Percentiles rank a stretch among this genome's conserved stretches.
Evolutionary conservation across 2,329 filamentous ascomycete species (phyloP).

Genomic region (Aspergillus costaricaensis): DNA sequence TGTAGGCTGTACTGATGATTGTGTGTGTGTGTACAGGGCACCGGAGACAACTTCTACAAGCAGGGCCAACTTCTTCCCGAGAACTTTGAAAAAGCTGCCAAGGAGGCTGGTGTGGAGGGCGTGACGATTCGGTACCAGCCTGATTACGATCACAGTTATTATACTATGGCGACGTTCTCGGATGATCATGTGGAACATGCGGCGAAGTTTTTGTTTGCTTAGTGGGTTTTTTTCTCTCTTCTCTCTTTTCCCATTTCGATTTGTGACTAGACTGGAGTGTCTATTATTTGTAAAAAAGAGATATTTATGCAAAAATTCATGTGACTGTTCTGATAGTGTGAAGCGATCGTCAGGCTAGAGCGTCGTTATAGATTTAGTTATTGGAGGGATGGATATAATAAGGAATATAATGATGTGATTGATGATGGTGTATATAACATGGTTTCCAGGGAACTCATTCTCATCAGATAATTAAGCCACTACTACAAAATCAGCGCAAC

Average conservation of each 20-base stretch:
- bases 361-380: not conserved
- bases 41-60: slow-evolving; percentile 95
- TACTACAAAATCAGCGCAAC: not conserved
- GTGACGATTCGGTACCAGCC: slow-evolving; percentile 80
- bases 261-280: slow-evolving; percentile 12
- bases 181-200: slow-evolving; percentile 90
- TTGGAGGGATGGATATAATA: not conserved
- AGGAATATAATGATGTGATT: no score
- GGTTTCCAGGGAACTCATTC: no score
- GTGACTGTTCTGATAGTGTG: slow-evolving; percentile 20
- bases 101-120: slow-evolving; percentile 71
- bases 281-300: not conserved
- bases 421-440: no score
- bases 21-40: slow-evolving; percentile 60
- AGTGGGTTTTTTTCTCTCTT: slow-evolving; percentile 43
- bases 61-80: slow-evolving; percentile 89
- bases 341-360: slow-evolving; percentile 24
- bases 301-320: not conserved
- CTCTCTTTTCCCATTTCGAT: slow-evolving; percentile 16
- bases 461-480: not conserved
- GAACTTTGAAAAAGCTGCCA: slow-evolving; percentile 80
- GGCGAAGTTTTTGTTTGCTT: slow-evolving; percentile 74
- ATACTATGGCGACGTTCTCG: slow-evolving; percentile 87
- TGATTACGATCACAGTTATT: slow-evolving; percentile 97
- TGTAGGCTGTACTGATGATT: not conserved